A percentile compares a stretch with the other conserved stretches of the same genome.
phyloP scores from a whole-genome alignment of 257 asterid genomes.

The Perilla frutescens region DNA sequence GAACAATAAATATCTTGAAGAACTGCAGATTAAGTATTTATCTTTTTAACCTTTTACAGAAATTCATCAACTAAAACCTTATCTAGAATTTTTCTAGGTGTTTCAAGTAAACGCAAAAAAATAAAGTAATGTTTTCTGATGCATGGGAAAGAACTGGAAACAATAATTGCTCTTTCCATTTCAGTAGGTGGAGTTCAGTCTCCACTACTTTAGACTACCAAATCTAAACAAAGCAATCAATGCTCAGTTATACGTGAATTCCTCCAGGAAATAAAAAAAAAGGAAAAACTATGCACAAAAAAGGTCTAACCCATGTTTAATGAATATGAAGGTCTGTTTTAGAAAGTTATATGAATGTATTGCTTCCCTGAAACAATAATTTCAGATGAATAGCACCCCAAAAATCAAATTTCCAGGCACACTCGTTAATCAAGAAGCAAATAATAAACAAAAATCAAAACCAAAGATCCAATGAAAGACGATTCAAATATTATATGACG shows the following conservation, averaged over 20 bases:
- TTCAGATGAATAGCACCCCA: neutral
- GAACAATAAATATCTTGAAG: slow-evolving; percentile 12
- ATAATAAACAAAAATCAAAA: neutral
- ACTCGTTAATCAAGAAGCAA: slow-evolving; percentile 18
- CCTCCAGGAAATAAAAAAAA: neutral
- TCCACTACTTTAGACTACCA: no score
- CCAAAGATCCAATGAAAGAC: neutral
- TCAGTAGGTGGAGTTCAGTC: neutral
- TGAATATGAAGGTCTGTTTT: neutral
- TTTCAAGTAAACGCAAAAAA: neutral
- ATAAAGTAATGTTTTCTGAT: neutral
- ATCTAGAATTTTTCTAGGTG: slow-evolving; percentile 3
- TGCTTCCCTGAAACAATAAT: neutral
- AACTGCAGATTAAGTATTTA: neutral
- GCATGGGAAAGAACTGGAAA: slow-evolving; percentile 6
- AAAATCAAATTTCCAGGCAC: slow-evolving; percentile 14
- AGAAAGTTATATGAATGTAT: neutral
- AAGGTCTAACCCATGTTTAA: neutral
- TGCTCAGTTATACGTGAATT: neutral
- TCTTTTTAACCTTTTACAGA: neutral
- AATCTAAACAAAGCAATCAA: neutral
- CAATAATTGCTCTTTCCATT: neutral
- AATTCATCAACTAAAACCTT: slow-evolving; percentile 11
- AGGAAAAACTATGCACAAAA: neutral
- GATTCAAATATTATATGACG: neutral